Percentiles rank a stretch among this genome's conserved stretches.
phyloP scores from a whole-genome alignment of 257 asterid species.

The Fraxinus pennsylvanica region DNA sequence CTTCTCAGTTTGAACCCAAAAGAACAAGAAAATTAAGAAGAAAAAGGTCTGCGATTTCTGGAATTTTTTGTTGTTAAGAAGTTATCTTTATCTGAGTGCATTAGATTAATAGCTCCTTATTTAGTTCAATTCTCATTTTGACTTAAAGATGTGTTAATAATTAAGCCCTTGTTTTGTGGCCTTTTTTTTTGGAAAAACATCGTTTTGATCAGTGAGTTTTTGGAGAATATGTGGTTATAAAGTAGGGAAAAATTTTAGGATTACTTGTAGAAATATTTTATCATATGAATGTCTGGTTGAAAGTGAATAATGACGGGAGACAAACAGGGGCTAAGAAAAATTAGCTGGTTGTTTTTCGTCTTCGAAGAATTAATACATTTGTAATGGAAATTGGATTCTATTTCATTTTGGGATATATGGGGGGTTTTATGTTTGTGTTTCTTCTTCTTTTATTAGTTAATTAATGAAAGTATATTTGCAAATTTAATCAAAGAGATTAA shows the following conservation, averaged over 20 bases:
- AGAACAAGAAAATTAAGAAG: conserved; percentile 17
- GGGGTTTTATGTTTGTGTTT: not conserved
- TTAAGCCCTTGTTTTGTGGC: not conserved
- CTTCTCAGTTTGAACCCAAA: not conserved
- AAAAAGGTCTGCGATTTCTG: conserved; percentile 22
- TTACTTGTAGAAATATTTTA: too few species aligned
- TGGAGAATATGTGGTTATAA: too few species aligned
- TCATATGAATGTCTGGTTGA: too few species aligned
- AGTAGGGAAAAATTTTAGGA: too few species aligned
- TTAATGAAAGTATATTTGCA: not conserved
- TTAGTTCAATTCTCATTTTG: not conserved
- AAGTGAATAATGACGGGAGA: too few species aligned
- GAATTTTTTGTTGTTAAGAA: not conserved
- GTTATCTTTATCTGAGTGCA: not conserved
- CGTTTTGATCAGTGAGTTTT: too few species aligned
- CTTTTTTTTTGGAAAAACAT: too few species aligned
- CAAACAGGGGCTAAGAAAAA: not conserved
- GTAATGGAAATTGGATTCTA: not conserved
- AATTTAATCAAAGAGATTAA: not conserved
- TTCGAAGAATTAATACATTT: not conserved
- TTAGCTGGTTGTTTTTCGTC: not conserved
- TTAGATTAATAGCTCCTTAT: not conserved
- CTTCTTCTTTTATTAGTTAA: not conserved
- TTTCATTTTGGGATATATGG: not conserved
- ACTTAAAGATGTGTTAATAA: not conserved